Base-by-base conservation (phyloP, 75 land plant genomes). In the Picea glauca region DNA sequence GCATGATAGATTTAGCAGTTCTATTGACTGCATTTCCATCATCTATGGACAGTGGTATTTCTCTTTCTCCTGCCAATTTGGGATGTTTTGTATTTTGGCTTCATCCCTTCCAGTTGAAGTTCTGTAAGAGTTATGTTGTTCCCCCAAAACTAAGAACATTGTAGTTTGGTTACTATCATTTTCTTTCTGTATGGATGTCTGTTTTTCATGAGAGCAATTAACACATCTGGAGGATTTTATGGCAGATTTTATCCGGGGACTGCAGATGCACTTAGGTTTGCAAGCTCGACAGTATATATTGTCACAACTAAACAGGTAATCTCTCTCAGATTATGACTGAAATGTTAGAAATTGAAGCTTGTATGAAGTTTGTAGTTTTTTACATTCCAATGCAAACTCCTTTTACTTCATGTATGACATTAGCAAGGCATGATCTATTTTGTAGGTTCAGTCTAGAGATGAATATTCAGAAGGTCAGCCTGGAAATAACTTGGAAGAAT, bases 271-370 rank as follows among this genome's bases (percentile, higher is more conserved):
- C 81, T 98, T 74, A 87, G 83, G 18, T 98, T 98, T 84, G 89
- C 99, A 32, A 91, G 94, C 82, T 95, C 98, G 76, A 83, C 85
- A 73, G 14, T 98, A 20, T 98, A 89, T 65, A 95, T 98, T 78
- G 99, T 98, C 59, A 98, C 99, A 21, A 98, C 99, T 31, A 98
- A 98, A 77, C 99, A 95, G 91, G 99, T 95, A 78, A 5, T 31
- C 23, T 13, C n/a, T 50, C 11, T 11, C 56, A 50, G 56, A 50
- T 50, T 9, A 12, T 50, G 56, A 50, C 11, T 8, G 56, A 50
- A 50, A 50, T 50, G 56, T 50, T 50, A 50, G 1, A 50, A 50
- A 50, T 50, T 50, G 56, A 50, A 50, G 56, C 56, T 50, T 40
- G 50, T 35, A 21, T 46, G 20, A 40, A 67, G 18, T 15, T 0